These are phyloP conservation scores for Onygenales sp. DNA, from an alignment of 2,329 filamentous ascomycete species.

Conservation along the genomic window DNA sequence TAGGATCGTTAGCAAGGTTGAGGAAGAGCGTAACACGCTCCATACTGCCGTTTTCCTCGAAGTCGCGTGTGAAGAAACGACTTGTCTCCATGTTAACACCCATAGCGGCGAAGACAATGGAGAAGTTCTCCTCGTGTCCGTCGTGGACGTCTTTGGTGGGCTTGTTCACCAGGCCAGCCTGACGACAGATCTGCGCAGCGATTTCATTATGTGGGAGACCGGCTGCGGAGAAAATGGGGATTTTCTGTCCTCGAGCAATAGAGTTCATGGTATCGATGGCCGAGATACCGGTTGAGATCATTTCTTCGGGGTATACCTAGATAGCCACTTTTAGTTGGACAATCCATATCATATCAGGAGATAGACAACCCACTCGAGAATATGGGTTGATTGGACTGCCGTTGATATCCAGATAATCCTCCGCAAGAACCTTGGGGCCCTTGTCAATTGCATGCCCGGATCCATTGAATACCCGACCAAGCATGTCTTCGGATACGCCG, in stretches of 20 bases:
- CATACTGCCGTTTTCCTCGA: conserved; percentile 98
- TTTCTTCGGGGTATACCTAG: conserved; percentile 96
- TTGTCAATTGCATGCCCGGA: conserved; percentile 98
- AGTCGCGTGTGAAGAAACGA: conserved; percentile 96
- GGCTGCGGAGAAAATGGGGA: conserved; percentile 96
- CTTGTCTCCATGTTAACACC: conserved; percentile 99
- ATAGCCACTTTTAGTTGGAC: conserved; percentile 9
- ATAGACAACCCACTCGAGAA: conserved; percentile 60
- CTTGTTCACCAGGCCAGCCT: conserved; percentile 84
- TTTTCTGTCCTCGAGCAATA: conserved; percentile 98
- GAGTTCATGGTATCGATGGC: conserved; percentile 98
- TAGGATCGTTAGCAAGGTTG: conserved; percentile 98
- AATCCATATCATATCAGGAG: conserved; percentile 1
- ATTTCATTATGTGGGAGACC: conserved; percentile 99
- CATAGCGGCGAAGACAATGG: conserved; percentile 98
- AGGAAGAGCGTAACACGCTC: conserved; percentile 96
- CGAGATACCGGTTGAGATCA: conserved; percentile 99
- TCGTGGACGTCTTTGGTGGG: conserved; percentile 95
- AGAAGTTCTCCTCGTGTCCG: conserved; percentile 98
- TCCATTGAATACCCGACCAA: conserved; percentile 97
- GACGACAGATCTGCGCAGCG: conserved; percentile 95
- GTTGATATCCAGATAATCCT: conserved; percentile 98
- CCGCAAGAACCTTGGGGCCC: conserved; percentile 92
- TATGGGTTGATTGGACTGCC: conserved; percentile 98
- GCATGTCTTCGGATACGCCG: conserved; percentile 98